Percentiles rank a stretch among this genome's conserved stretches.
These are phyloP conservation scores for Tricholoma saponaceum DNA, from an alignment of 768 basidiomycete genomes.

Conservation along the genomic window DNA sequence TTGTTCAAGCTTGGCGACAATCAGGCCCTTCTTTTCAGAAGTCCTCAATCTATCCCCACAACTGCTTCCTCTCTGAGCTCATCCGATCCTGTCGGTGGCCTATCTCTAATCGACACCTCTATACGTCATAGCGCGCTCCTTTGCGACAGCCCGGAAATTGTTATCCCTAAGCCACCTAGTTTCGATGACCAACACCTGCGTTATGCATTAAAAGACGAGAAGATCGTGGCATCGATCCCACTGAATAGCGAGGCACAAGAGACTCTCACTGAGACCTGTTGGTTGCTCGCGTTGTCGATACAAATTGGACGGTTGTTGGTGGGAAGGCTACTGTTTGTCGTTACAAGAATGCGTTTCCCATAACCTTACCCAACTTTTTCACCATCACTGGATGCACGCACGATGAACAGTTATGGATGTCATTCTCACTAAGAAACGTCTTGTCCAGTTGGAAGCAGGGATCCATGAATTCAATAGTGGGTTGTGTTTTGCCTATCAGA, in stretches of 20 bases:
- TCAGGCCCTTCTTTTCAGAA: not conserved
- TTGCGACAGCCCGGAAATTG: conserved; percentile 20
- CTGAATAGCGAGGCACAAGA: conserved; percentile 30
- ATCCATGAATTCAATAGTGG: conserved; percentile 6
- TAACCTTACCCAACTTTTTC: conserved; percentile 28
- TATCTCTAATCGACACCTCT: not conserved
- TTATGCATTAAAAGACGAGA: conserved; percentile 4
- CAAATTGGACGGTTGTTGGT: conserved; percentile 34
- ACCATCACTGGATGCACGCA: conserved; percentile 34
- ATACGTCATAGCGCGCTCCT: not conserved
- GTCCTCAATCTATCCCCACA: not conserved
- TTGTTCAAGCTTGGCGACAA: not conserved
- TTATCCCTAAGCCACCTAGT: conserved; percentile 22
- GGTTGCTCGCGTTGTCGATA: conserved; percentile 35
- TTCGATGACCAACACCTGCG: conserved; percentile 17
- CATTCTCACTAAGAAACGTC: conserved; percentile 24
- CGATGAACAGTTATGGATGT: conserved; percentile 36
- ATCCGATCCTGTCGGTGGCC: not conserved
- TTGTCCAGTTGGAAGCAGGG: conserved; percentile 27
- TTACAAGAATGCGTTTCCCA: conserved; percentile 32
- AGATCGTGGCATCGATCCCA: conserved; percentile 27
- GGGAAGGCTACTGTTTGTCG: conserved; percentile 32
- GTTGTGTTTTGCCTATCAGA: no score
- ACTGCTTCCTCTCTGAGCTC: not conserved
- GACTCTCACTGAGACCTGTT: conserved; percentile 33